Evolutionary conservation across 1,284 basidiomycete species (phyloP), one percentile per base, ranked within the genome.

Genomic region (Rhodotorula sp.): DNA sequence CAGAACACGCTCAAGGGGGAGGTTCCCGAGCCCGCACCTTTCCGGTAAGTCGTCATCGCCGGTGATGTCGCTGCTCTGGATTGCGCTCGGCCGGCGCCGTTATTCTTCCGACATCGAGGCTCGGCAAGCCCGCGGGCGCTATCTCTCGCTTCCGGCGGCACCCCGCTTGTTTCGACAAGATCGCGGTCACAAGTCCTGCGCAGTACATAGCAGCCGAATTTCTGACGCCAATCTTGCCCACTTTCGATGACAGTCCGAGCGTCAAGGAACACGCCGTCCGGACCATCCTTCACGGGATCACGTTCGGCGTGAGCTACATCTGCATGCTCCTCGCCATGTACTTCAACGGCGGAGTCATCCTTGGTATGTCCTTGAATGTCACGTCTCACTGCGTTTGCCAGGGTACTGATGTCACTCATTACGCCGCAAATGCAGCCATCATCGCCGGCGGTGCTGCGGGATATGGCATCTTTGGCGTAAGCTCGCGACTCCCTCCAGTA

Each of bases 261-360:
- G 78, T 77, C 71, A 24, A 64, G 0, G 81, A 82, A 69, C 82
- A 83, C 33, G 45, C 79, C 15, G 64, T 82, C n/a, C 70, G 82
- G 29, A 70, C 72, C 29, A 48, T 79, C 26, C 73, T 80, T 24
- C 81, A 83, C 67, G 79, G 79, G 14, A 67, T 77, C 30, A 80
- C 82, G 67, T 83, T 82, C 75, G 78, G 79, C 5, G 80, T 77
- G 5, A 79, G 80, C 1, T 83, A 70, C 66, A 59, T 73, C n/a
- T 59, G 70, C 64, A 70, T 80, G 64, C 45, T 62, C 26, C 44
- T 82, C 57, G 82, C 79, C 22, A 83, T 83, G 82, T 82, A 80
- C 78, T 82, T 78, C 77, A 82, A 82, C 75, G 80, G 73, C 5
- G 63, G 51, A 1, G 37, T 71, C 60, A 70, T 74, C 60, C 55